phyloP scores from a whole-genome alignment of 202 grass and related monocot genomes.

The Dendrocalamus latiflorus region DNA sequence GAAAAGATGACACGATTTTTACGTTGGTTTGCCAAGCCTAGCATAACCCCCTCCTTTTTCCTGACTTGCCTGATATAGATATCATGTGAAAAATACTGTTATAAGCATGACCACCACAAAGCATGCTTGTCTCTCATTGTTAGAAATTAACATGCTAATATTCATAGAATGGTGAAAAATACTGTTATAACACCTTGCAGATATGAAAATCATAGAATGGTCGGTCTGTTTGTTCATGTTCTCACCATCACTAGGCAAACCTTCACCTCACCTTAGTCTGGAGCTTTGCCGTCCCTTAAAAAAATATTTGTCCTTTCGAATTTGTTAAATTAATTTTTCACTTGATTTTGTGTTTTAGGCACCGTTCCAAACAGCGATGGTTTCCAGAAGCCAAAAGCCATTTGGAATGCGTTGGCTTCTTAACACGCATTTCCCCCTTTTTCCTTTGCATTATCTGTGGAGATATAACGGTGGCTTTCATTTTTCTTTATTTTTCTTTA shows the following conservation, averaged over 20 bases:
- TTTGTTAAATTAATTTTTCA: neutral
- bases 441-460: no score
- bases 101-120: neutral
- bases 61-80: neutral
- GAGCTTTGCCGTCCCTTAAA: constrained; percentile 1
- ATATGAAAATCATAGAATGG: neutral
- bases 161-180: neutral
- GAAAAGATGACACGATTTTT: no score
- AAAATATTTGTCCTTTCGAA: neutral
- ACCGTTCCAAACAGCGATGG: no score
- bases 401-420: no score
- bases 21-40: no score
- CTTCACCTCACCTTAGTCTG: neutral
- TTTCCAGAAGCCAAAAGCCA: no score
- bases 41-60: no score
- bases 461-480: no score
- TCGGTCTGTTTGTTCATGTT: neutral
- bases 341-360: neutral
- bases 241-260: neutral
- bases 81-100: neutral
- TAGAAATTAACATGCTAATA: neutral
- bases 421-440: no score
- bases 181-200: neutral
- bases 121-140: neutral
- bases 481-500: no score